These are phyloP conservation scores for Beauveria rudraprayagi DNA, from an alignment of 2,329 filamentous ascomycete genomes.

Conservation along the genomic window DNA sequence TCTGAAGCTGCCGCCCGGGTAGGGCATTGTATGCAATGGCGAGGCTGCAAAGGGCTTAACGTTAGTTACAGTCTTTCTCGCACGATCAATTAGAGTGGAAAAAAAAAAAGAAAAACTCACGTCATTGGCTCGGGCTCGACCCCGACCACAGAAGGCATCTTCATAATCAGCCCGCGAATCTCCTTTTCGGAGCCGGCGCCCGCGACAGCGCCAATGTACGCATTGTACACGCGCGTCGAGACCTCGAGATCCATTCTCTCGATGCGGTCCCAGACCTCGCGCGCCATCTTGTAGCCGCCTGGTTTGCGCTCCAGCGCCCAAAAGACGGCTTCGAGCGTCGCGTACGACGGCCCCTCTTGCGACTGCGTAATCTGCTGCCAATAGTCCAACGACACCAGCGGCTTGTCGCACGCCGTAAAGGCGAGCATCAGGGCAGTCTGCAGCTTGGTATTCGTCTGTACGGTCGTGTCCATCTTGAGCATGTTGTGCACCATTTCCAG, in stretches of 20 bases:
- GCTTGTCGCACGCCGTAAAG: constrained; percentile 61
- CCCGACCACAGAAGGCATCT: constrained; percentile 59
- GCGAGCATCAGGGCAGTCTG: constrained; percentile 84
- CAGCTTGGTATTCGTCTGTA: constrained; percentile 68
- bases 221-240: constrained; percentile 62
- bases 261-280: constrained; percentile 63
- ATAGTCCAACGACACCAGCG: constrained; percentile 62
- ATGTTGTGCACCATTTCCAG: constrained; percentile 80
- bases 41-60: background rate
- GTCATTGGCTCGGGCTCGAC: constrained; percentile 59
- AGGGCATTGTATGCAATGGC: constrained; percentile 56
- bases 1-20: constrained; percentile 56
- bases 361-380: constrained; percentile 80
- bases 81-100: background rate
- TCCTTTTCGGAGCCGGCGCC: constrained; percentile 64
- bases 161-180: constrained; percentile 56
- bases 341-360: constrained; percentile 77
- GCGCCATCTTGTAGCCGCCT: constrained; percentile 50
- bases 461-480: constrained; percentile 80
- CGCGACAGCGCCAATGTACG: constrained; percentile 66
- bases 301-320: constrained; percentile 62
- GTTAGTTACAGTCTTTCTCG: background rate
- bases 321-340: constrained; percentile 73
- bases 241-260: constrained; percentile 70
- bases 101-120: constrained; percentile 42